Percentiles rank a stretch among this genome's conserved stretches.
Evolutionary conservation across 345 rosid genomes (phyloP).

Genomic region (Melaleuca quinquenervia): DNA sequence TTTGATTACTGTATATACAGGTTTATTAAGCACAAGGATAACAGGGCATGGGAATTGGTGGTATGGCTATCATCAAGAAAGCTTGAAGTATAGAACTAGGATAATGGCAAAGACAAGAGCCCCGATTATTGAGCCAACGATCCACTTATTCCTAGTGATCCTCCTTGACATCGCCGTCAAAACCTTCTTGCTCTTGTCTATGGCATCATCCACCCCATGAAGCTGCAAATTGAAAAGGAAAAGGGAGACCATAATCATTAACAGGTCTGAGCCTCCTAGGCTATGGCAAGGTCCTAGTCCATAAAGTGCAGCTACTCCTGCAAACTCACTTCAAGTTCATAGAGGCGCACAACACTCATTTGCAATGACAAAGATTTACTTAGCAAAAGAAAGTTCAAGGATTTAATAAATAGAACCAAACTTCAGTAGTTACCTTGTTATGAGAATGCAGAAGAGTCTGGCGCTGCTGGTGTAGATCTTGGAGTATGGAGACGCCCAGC

Average conservation of each 20-base stretch:
- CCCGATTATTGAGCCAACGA: constrained; percentile 33
- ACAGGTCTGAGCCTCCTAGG: background rate
- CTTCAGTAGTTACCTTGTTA: constrained; percentile 32
- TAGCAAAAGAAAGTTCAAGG: background rate
- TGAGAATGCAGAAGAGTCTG: constrained; percentile 81
- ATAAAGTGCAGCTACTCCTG: background rate
- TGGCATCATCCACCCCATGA: constrained; percentile 75
- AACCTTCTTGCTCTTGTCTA: constrained; percentile 80
- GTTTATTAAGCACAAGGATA: background rate
- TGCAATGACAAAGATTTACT: background rate
- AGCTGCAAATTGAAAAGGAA: constrained; percentile 26
- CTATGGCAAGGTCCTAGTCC: background rate
- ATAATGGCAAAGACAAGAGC: constrained; percentile 61
- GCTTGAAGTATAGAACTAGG: constrained; percentile 56
- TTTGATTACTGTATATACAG: background rate
- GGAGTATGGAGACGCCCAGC: constrained; percentile 73
- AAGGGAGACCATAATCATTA: background rate
- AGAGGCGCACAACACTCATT: background rate
- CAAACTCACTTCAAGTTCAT: background rate
- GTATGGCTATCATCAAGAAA: background rate
- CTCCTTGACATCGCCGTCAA: constrained; percentile 61
- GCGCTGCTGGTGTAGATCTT: constrained; percentile 83
- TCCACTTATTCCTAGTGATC: constrained; percentile 81
- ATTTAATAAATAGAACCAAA: background rate
- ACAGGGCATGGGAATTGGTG: background rate